Conservation (phyloP, 139 green algal species). For the Haematococcus lacustris region DNA sequence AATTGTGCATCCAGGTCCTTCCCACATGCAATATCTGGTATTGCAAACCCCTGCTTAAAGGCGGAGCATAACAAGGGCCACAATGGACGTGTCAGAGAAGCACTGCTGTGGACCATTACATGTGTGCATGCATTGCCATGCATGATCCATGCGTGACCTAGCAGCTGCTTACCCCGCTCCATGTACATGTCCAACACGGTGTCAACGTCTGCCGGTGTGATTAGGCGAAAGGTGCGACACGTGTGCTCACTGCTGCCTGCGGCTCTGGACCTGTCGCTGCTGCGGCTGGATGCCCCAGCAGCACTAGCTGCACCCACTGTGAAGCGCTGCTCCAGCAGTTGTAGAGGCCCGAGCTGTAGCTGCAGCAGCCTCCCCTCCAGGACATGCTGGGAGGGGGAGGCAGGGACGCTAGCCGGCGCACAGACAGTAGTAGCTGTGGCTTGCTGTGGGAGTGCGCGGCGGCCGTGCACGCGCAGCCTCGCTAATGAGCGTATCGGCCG, state of each 20-base stretch:
- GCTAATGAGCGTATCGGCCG: too few species aligned
- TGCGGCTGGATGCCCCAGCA: background rate
- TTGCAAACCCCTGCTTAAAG: background rate
- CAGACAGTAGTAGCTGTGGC: too few species aligned
- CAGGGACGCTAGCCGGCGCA: too few species aligned
- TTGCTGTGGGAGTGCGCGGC: too few species aligned
- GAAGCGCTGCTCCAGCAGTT: conserved; percentile 13
- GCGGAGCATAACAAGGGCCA: background rate
- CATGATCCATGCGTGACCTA: background rate
- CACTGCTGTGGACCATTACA: background rate
- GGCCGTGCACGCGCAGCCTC: too few species aligned
- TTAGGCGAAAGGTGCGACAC: conserved; percentile 12
- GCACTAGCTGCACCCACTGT: background rate
- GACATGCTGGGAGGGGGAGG: too few species aligned
- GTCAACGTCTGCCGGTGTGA: conserved; percentile 51
- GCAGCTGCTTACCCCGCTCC: conserved; percentile 15
- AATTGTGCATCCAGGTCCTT: background rate
- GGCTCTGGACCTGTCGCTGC: background rate
- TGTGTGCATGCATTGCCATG: background rate
- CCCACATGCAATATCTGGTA: background rate
- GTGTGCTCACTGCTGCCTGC: background rate
- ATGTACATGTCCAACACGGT: conserved; percentile 78
- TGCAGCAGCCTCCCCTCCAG: background rate
- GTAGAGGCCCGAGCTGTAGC: conserved; percentile 1
- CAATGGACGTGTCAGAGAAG: background rate